Percentiles rank a stretch among this genome's conserved stretches.
Evolutionary conservation across 2,329 filamentous ascomycete genomes (phyloP).

Genomic region (Samsoniella hepiali): DNA sequence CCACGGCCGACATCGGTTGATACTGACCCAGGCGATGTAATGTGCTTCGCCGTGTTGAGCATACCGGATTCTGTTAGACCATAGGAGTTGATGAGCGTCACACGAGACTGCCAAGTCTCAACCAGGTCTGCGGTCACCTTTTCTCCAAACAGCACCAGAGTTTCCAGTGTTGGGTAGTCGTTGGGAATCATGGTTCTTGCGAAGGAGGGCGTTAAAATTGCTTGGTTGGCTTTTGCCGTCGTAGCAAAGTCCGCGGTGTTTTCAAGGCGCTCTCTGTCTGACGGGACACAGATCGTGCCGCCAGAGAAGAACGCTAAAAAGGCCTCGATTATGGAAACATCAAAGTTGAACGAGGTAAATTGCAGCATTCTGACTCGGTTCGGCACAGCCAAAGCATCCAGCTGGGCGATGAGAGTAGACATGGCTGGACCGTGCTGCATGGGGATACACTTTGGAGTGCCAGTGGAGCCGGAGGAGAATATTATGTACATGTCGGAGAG

Average conservation of each 20-base stretch:
- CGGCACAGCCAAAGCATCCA: background rate
- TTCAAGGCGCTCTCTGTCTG: background rate
- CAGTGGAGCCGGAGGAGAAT: background rate
- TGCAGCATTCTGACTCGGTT: slow-evolving; percentile 13
- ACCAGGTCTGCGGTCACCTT: slow-evolving; percentile 15
- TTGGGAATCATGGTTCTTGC: background rate
- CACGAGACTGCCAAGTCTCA: slow-evolving; percentile 5
- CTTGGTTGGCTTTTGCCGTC: background rate
- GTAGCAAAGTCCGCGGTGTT: background rate
- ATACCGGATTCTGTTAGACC: background rate
- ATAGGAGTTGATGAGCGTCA: background rate
- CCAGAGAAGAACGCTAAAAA: background rate
- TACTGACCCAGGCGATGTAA: background rate
- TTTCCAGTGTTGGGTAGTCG: background rate
- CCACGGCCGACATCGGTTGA: slow-evolving; percentile 4
- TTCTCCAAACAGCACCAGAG: slow-evolving; percentile 21
- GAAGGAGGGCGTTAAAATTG: background rate
- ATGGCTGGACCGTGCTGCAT: background rate
- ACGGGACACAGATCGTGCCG: background rate
- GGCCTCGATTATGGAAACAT: background rate
- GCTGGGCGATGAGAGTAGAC: background rate
- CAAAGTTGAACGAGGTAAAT: slow-evolving; percentile 21
- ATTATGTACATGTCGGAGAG: background rate
- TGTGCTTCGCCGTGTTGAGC: background rate
- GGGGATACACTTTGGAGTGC: background rate